Evolutionary conservation across 2,329 filamentous ascomycete genomes (phyloP).

Genomic region (Neonectria neomacrospora): DNA sequence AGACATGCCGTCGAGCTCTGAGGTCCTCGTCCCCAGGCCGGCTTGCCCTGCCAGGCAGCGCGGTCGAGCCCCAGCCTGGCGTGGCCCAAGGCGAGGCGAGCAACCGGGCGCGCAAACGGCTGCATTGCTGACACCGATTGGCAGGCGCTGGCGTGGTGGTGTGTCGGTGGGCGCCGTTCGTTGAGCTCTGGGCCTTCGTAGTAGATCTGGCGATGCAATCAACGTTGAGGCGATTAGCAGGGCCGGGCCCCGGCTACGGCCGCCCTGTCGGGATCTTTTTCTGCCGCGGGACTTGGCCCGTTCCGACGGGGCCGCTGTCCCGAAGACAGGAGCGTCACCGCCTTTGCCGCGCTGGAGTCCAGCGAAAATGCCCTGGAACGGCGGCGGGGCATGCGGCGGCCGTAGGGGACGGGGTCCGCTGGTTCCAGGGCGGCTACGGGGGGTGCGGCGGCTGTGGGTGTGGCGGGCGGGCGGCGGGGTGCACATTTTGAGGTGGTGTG

Average conservation of each 20-base stretch:
- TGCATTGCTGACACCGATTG: slow-evolving; percentile 46
- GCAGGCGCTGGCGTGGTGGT: slow-evolving; percentile 26
- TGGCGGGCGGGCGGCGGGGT: slow-evolving; percentile 9
- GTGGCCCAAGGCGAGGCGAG: slow-evolving; percentile 46
- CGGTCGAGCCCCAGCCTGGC: slow-evolving; percentile 42
- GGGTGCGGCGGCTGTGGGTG: slow-evolving; percentile 11
- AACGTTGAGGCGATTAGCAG: slow-evolving; percentile 38
- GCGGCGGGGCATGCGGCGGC: slow-evolving; percentile 4
- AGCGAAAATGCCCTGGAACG: slow-evolving; percentile 10
- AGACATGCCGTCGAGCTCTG: slow-evolving; percentile 35
- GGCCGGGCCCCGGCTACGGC: slow-evolving; percentile 39
- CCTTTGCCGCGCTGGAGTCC: slow-evolving; percentile 25
- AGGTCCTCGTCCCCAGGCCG: slow-evolving; percentile 27
- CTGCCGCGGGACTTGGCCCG: slow-evolving; percentile 31
- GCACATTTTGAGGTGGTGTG: slow-evolving; percentile 19
- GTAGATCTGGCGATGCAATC: slow-evolving; percentile 19
- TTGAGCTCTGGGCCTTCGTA: slow-evolving; percentile 19
- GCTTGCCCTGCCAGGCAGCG: slow-evolving; percentile 34
- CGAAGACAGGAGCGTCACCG: slow-evolving; percentile 32
- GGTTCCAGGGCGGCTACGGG: slow-evolving; percentile 19
- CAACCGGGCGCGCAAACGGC: slow-evolving; percentile 48
- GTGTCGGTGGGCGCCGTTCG: slow-evolving; percentile 18
- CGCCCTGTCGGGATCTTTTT: slow-evolving; percentile 41
- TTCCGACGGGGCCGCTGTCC: background rate
- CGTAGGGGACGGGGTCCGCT: slow-evolving; percentile 1